Evolutionary conservation across 2,329 filamentous ascomycete genomes (phyloP), one percentile per base, ranked within the genome.

Genomic region (Cladosporium sp.): DNA sequence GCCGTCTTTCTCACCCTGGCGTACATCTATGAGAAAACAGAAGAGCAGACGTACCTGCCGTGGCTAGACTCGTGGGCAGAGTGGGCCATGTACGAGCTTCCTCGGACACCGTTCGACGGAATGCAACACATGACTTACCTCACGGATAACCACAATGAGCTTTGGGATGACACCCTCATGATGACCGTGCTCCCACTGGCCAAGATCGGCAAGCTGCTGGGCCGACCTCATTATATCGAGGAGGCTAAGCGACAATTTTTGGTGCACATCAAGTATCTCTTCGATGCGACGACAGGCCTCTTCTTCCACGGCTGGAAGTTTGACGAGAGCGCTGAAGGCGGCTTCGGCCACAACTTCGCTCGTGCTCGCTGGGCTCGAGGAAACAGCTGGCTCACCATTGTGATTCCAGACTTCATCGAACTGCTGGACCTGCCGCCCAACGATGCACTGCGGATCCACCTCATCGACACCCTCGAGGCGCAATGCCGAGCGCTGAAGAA

Each of bases 91-190:
- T 75, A 89, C 66, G 87, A 88, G 46, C 77, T 91, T 28, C 81
- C 82, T 10, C 77, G 86, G 38, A 91, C 87, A 1, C 80, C 79
- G 46, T 84, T 82, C 63, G 86, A 83, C 77, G 64, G 84, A 53
- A 86, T 89, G 75, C 86, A 89, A 68, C 86, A 87, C 68, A 80
- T 85, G 56, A 91, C 87, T 0, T 90, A 90, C 61, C 70, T 84
- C 32, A 78, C 81, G 2, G 77, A 80, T 58, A 89, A 92, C 68
- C 76, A 83, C 56, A 78, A 88, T 66, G 85, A 91, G 72, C 75
- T 91, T 18, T 92, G 87, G 87, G 87, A 90, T 60, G 87, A 92
- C 66, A 92, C 87, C 5, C 75, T 92, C 42, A 91, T 92, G 87
- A 92, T 92, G 87, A 90, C 86, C 0, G 87, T 89, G 5, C 72